Percentiles rank a stretch among this genome's conserved stretches.
Evolutionary conservation across 352 stramenopile species (phyloP).

Genomic region (Pseudoperonospora humuli): DNA sequence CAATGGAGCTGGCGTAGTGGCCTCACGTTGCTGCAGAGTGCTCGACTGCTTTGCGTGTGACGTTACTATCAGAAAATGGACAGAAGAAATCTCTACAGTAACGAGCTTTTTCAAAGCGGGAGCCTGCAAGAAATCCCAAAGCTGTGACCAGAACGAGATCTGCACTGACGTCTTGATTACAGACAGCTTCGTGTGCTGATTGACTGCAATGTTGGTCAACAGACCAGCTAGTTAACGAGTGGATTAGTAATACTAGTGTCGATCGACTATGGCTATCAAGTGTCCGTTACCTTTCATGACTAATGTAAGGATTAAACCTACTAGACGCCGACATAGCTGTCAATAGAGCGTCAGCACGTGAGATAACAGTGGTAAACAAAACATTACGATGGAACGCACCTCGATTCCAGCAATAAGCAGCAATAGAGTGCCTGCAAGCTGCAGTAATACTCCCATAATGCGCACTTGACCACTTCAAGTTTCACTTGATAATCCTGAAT

Average conservation of each 20-base stretch:
- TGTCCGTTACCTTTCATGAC: constrained; percentile 14
- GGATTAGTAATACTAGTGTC: no score
- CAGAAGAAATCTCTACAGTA: constrained; percentile 26
- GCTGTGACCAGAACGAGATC: constrained; percentile 46
- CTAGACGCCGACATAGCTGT: constrained; percentile 19
- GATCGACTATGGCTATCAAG: not conserved
- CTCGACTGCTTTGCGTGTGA: no score
- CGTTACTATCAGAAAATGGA: constrained; percentile 36
- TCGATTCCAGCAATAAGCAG: constrained; percentile 17
- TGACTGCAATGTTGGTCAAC: constrained; percentile 39
- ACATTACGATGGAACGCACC: constrained; percentile 1
- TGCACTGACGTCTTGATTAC: constrained; percentile 28
- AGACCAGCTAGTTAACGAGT: constrained; percentile 28
- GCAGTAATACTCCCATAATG: constrained; percentile 14
- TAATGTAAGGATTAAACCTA: constrained; percentile 9
- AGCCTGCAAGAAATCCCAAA: constrained; percentile 44
- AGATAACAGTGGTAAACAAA: no score
- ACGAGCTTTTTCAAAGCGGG: constrained; percentile 37
- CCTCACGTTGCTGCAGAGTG: not conserved
- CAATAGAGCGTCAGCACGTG: no score
- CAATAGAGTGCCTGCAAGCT: constrained; percentile 5
- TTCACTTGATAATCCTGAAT: no score
- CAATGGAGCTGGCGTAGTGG: not conserved
- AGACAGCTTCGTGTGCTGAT: constrained; percentile 32
- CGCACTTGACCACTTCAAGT: no score